Base-by-base conservation (phyloP, 1,284 basidiomycete genomes). In the Vanrija sp. region DNA sequence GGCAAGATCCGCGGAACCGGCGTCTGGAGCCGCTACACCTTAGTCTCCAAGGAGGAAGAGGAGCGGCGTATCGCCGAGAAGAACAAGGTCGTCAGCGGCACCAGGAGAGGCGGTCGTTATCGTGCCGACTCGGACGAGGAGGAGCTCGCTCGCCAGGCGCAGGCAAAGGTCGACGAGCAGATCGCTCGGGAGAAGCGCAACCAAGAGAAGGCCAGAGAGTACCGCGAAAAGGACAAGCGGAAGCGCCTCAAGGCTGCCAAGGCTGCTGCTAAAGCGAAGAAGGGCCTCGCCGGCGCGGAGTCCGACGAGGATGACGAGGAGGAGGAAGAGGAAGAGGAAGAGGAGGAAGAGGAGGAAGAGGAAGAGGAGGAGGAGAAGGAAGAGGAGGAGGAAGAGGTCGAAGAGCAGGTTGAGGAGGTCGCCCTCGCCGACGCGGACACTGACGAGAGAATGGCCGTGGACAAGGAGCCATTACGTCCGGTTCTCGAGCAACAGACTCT, bases 11-110 rank as follows among this genome's bases (percentile, higher is more conserved):
- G 65, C 44, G 72, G 72, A 15, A 45, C 54, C 1, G 72, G 72
- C 3, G 49, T 74, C 3, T 74, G 72, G 72, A 23, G 36, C 12
- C 49, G 63, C 22, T 74, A 71, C 54, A 65, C 61, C 37, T 63
- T 67, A 45, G 44, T 69, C 16, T 49, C 57, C 18, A 60, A 61
- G 20, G 69, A 63, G 25, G 69, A 71, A 38, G n/a, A 59, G 10
- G 44, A 61, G 51, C 57, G 55, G 43, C 52, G 60, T 19, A 48
- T 61, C 20, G 57, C 49, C 10, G 66, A 60, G 36, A 63, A 53
- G 39, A 54, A 58, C 27, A 48, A 45, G 14, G 61, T 71, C 15
- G 61, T 64, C n/a, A 53, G 51, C 24, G 72, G 72, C 14, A 72
- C 70, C 4, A 57, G 72, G 35, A 46, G 70, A 23, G 68, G 72